These are phyloP conservation scores for Trichoderma asperelloides DNA, from an alignment of 495 filamentous ascomycete species.

Conservation along the genomic window DNA sequence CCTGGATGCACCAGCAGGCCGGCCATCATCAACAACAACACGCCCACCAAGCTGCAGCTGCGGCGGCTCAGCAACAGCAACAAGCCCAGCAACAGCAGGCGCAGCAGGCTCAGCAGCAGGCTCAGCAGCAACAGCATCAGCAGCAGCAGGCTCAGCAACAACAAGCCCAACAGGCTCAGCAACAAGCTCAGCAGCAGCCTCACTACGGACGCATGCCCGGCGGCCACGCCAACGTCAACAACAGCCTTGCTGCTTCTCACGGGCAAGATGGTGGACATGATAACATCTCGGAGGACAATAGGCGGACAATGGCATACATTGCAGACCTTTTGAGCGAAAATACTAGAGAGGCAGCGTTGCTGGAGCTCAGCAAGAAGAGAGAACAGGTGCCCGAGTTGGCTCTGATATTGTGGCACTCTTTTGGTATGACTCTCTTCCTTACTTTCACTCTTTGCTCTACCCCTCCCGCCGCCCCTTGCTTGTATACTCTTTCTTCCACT, in stretches of 20 bases:
- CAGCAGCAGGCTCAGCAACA: constrained; percentile 10
- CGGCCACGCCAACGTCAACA: constrained; percentile 42
- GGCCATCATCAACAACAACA: constrained; percentile 50
- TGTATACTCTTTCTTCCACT: constrained; percentile 9
- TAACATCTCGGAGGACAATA: constrained; percentile 79
- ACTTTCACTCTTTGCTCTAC: background rate
- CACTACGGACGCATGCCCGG: constrained; percentile 66
- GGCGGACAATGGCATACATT: constrained; percentile 85
- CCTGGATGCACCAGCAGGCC: constrained; percentile 66
- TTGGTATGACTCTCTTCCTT: constrained; percentile 56
- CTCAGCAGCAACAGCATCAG: constrained; percentile 21
- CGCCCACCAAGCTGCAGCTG: constrained; percentile 53
- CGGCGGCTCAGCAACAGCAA: constrained; percentile 56
- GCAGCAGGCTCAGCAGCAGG: background rate
- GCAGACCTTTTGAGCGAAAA: constrained; percentile 82
- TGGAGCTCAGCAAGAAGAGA: constrained; percentile 97
- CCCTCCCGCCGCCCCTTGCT: background rate
- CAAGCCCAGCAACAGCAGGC: constrained; percentile 30
- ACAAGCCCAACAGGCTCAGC: constrained; percentile 13
- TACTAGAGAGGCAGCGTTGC: constrained; percentile 78
- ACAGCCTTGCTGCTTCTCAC: constrained; percentile 35
- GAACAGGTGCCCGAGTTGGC: constrained; percentile 97
- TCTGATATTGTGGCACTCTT: constrained; percentile 96
- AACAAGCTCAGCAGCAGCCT: constrained; percentile 21
- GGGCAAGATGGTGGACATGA: constrained; percentile 45